A percentile compares a stretch with the other conserved stretches of the same genome.
These are phyloP conservation scores for Fusarium siculi DNA, from an alignment of 2,329 filamentous ascomycete species.

Conservation along the genomic window DNA sequence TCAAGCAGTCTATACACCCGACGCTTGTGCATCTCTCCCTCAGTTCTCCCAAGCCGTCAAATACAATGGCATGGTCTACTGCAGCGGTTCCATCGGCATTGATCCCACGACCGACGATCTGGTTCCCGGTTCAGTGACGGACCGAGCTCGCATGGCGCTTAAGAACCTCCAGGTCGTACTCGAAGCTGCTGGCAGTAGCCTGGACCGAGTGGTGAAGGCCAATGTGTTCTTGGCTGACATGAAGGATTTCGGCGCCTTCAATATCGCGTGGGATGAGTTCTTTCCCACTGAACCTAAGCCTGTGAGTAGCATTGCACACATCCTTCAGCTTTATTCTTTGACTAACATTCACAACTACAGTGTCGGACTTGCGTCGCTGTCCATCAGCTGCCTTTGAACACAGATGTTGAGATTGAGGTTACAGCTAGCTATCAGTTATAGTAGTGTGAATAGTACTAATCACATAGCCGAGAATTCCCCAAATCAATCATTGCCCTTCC, in stretches of 20 bases:
- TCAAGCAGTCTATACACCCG: background rate
- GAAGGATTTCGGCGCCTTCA: constrained; percentile 1
- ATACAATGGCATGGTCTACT: background rate
- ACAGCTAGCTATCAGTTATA: background rate
- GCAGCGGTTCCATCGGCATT: constrained; percentile 1
- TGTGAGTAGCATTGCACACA: too few species aligned
- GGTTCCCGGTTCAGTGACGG: background rate
- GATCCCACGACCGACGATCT: background rate
- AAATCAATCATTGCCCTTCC: too few species aligned
- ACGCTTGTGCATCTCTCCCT: background rate
- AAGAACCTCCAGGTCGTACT: background rate
- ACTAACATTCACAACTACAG: background rate
- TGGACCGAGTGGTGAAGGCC: background rate
- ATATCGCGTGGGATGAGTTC: constrained; percentile 10
- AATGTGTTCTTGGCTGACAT: constrained; percentile 12
- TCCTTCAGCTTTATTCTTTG: too few species aligned
- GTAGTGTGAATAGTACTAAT: rapidly evolving
- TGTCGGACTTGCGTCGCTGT: constrained; percentile 10
- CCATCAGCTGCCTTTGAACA: background rate
- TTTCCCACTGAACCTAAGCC: background rate
- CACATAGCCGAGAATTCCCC: background rate
- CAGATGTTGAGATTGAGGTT: constrained; percentile 18
- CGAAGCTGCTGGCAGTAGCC: background rate
- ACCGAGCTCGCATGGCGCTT: background rate
- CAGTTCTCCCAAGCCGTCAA: constrained; percentile 4